Conservation (phyloP, 768 basidiomycete genomes). For the Gelatoporia subvermispora region DNA sequence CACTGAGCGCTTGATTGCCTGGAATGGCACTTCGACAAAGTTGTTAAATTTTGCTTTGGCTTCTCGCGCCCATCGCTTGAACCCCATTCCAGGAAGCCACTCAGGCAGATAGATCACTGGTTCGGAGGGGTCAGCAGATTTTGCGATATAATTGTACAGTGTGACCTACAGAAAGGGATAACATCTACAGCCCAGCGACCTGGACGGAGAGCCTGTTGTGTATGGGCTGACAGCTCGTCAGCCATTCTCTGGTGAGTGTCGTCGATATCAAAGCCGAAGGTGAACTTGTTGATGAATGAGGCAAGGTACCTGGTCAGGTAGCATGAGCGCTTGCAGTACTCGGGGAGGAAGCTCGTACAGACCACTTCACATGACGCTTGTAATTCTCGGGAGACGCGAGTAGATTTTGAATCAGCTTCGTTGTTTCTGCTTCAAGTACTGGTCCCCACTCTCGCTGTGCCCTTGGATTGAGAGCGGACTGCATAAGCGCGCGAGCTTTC, state of each 20-base stretch:
- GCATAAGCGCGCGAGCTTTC: too few relatives aligned
- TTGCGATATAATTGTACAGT: background rate
- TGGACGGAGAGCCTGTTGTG: constrained; percentile 26
- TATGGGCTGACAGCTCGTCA: background rate
- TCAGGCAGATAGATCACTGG: constrained; percentile 11
- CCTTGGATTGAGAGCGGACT: too few relatives aligned
- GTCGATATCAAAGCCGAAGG: background rate
- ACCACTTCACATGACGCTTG: too few relatives aligned
- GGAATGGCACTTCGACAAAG: constrained; percentile 7
- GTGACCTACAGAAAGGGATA: constrained; percentile 12
- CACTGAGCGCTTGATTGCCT: constrained; percentile 7
- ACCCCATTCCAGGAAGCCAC: constrained; percentile 21
- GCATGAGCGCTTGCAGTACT: too few relatives aligned
- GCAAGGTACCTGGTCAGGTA: too few relatives aligned
- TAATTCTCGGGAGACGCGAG: too few relatives aligned
- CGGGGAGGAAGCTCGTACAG: too few relatives aligned
- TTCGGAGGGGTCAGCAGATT: background rate
- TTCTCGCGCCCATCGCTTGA: constrained; percentile 10
- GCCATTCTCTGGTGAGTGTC: background rate
- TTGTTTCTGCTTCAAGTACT: too few relatives aligned
- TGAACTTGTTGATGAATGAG: too few relatives aligned
- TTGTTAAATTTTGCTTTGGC: constrained; percentile 2
- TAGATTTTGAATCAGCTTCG: too few relatives aligned
- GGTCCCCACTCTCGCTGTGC: too few relatives aligned
- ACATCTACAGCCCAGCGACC: constrained; percentile 41